Percentiles rank a stretch among this genome's conserved stretches.
Evolutionary conservation across 129 eudicot genomes (phyloP).

Genomic region (Pulicaria dysenterica): DNA sequence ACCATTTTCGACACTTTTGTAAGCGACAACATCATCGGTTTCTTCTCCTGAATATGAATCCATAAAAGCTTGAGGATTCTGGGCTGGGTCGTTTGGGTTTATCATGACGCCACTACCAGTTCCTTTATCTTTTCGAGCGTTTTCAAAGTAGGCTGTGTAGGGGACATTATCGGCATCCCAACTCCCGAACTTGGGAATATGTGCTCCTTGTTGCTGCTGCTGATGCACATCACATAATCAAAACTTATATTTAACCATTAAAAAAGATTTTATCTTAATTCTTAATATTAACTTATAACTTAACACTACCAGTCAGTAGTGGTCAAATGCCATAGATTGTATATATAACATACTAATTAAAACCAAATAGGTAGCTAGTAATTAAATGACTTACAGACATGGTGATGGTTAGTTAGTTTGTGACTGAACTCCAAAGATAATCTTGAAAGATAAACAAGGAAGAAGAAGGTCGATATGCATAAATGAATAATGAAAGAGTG

Average conservation of each 20-base stretch:
- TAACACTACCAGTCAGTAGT: neutral
- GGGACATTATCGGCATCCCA: slow-evolving; percentile 85
- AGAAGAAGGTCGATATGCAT: neutral
- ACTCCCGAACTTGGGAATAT: slow-evolving; percentile 76
- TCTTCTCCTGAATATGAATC: slow-evolving; percentile 21
- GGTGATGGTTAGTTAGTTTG: slow-evolving; percentile 2
- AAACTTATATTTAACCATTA: too few relatives aligned
- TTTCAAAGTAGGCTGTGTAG: slow-evolving; percentile 71
- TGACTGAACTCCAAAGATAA: slow-evolving; percentile 28
- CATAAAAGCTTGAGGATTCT: slow-evolving; percentile 74
- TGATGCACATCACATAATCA: neutral
- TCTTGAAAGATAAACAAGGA: neutral
- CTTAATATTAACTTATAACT: neutral
- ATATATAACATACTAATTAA: neutral
- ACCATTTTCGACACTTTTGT: slow-evolving; percentile 32
- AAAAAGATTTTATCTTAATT: too few relatives aligned
- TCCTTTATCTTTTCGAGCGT: slow-evolving; percentile 60
- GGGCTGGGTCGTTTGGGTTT: slow-evolving; percentile 76
- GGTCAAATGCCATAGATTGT: neutral
- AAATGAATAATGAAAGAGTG: neutral
- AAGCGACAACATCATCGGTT: slow-evolving; percentile 14
- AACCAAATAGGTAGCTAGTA: neutral
- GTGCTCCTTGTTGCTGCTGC: slow-evolving; percentile 58
- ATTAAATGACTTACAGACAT: slow-evolving; percentile 59
- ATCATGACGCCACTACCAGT: slow-evolving; percentile 42